These are phyloP conservation scores for Plectosphaerella cucumerina DNA, from an alignment of 2,329 filamentous ascomycete species.

Conservation along the genomic window DNA sequence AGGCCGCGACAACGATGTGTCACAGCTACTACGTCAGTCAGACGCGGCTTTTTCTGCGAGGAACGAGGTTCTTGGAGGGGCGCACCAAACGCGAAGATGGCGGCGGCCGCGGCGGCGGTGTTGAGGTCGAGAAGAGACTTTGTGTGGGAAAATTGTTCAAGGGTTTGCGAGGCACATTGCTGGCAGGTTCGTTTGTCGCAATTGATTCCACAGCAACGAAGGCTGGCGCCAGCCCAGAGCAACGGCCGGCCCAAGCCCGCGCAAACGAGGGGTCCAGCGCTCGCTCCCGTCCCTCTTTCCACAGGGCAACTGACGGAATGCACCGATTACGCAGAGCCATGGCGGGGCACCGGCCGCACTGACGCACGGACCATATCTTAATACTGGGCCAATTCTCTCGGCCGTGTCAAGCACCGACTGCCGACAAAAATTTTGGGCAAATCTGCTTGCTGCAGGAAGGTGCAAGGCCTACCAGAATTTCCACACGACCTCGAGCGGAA, in stretches of 20 bases:
- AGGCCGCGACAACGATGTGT: background rate
- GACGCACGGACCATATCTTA: constrained; percentile 27
- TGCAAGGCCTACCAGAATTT: no score
- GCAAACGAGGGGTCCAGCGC: background rate
- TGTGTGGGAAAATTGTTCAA: no score
- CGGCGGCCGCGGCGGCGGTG: no score
- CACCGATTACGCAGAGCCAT: background rate
- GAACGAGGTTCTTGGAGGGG: no score
- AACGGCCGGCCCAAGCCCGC: background rate
- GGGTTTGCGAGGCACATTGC: no score
- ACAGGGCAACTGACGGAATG: background rate
- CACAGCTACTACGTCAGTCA: background rate
- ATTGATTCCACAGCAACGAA: background rate
- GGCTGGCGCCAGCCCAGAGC: background rate
- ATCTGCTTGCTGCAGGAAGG: background rate
- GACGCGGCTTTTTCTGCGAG: no score
- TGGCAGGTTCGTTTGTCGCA: no score
- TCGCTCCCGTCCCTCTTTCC: background rate
- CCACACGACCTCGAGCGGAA: no score
- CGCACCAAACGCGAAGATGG: no score
- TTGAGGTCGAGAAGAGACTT: no score
- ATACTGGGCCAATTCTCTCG: constrained; percentile 5
- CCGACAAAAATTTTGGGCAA: constrained; percentile 18
- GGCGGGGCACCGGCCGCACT: constrained; percentile 16
- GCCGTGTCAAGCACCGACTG: constrained; percentile 10